These are phyloP conservation scores for Hylodesmum podocarpum DNA, from an alignment of 306 rosid genomes.

Conservation along the genomic window DNA sequence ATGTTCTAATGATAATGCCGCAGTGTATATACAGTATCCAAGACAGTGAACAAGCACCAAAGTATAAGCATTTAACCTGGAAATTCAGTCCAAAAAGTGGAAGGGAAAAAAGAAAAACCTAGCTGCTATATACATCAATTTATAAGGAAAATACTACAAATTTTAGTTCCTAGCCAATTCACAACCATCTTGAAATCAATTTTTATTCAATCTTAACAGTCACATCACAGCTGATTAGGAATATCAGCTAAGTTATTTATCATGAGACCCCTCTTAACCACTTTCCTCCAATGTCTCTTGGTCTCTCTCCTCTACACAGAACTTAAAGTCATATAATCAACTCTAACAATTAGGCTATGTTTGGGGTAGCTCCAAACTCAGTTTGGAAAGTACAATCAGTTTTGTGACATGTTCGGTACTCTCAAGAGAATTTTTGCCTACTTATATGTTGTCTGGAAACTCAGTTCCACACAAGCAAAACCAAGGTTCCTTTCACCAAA, in stretches of 20 bases:
- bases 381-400: no score
- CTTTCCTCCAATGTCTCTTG: neutral
- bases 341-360: no score
- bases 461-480: no score
- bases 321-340: neutral
- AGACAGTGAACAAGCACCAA: neutral
- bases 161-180: neutral
- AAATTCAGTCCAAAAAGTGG: neutral
- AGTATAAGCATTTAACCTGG: neutral
- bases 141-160: neutral
- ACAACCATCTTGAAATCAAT: conserved; percentile 13
- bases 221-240: neutral
- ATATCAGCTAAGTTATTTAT: neutral
- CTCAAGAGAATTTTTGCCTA: no score
- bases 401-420: no score
- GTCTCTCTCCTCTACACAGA: neutral
- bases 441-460: no score
- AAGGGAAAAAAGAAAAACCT: no score
- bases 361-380: no score
- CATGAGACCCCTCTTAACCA: neutral
- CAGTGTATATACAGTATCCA: neutral
- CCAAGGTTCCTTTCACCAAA: no score
- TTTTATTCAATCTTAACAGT: conserved; percentile 1
- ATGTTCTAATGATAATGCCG: neutral
- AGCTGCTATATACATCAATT: neutral